These are phyloP conservation scores for Podaxis rugospora DNA, from an alignment of 768 basidiomycete species.

Conservation along the genomic window DNA sequence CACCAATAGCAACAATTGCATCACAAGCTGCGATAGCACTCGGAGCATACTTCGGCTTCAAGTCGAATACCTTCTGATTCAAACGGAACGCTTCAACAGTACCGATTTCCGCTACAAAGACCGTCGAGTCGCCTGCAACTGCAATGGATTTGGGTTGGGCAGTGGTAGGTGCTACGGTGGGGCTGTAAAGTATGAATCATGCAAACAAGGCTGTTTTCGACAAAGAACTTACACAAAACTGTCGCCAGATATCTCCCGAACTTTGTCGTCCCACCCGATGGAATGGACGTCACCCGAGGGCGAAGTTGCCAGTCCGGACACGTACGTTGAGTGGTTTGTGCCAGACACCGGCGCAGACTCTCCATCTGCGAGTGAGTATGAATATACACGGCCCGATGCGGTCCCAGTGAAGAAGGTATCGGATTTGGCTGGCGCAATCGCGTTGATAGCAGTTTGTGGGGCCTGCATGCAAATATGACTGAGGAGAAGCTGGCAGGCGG, in stretches of 20 bases:
- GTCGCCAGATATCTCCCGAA: constrained; percentile 55
- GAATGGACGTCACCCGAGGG: constrained; percentile 55
- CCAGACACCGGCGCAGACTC: constrained; percentile 51
- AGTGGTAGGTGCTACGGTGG: constrained; percentile 43
- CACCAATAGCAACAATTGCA: constrained; percentile 62
- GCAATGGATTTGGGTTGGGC: constrained; percentile 72
- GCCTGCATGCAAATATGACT: constrained; percentile 39
- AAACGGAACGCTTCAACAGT: constrained; percentile 62
- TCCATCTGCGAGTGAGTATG: constrained; percentile 49
- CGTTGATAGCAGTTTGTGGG: constrained; percentile 77
- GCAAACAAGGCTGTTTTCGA: not conserved
- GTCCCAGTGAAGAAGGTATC: constrained; percentile 80
- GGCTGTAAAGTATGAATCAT: constrained; percentile 28
- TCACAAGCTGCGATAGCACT: constrained; percentile 53
- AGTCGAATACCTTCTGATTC: constrained; percentile 63
- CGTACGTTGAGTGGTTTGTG: constrained; percentile 63
- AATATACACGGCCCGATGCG: constrained; percentile 70
- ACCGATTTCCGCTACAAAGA: constrained; percentile 60
- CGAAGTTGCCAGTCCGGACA: constrained; percentile 55
- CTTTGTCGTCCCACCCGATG: constrained; percentile 75
- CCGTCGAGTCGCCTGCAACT: constrained; percentile 50
- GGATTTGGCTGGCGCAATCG: constrained; percentile 36
- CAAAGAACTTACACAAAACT: constrained; percentile 42
- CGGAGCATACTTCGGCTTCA: constrained; percentile 48
- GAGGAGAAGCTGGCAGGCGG: too few species aligned